Conservation (phyloP, 768 basidiomycete genomes). For the Lenzites betulinus region DNA sequence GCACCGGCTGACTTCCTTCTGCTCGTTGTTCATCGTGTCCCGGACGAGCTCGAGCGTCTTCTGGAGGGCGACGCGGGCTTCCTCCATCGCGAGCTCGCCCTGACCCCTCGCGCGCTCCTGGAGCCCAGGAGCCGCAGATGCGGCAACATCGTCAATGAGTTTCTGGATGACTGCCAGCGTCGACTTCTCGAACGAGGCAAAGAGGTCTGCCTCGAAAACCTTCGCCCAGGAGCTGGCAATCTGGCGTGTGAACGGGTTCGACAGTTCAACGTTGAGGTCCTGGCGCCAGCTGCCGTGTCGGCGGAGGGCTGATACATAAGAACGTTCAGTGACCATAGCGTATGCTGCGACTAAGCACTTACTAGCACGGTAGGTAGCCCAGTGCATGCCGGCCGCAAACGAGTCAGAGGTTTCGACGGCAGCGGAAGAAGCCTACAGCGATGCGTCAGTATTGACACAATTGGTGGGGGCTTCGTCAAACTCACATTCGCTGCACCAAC, state of each 20-base stretch:
- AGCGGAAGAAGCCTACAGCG: constrained; percentile 38
- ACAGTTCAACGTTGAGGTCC: constrained; percentile 62
- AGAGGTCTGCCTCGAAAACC: constrained; percentile 62
- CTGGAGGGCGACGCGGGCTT: constrained; percentile 50
- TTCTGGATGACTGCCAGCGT: constrained; percentile 41
- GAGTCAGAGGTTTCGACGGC: constrained; percentile 51
- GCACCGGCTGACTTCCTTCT: constrained; percentile 61
- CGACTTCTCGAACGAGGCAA: constrained; percentile 46
- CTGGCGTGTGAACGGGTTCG: constrained; percentile 57
- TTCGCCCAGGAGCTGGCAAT: constrained; percentile 60
- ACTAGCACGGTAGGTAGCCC: constrained; percentile 62
- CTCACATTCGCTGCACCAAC: constrained; percentile 52
- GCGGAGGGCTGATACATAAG: constrained; percentile 40
- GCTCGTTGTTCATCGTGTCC: constrained; percentile 51
- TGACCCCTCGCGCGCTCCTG: constrained; percentile 54
- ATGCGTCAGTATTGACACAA: background rate
- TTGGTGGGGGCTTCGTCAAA: constrained; percentile 5
- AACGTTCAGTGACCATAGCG: background rate
- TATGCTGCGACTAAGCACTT: constrained; percentile 23
- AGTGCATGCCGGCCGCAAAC: constrained; percentile 58
- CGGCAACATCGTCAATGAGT: constrained; percentile 54
- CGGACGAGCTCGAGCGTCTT: constrained; percentile 50
- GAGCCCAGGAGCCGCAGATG: constrained; percentile 50
- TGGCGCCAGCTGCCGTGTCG: constrained; percentile 56
- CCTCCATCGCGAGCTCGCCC: constrained; percentile 52